These are phyloP conservation scores for Mycena albidolilacea DNA, from an alignment of 768 basidiomycete species.

Conservation along the genomic window DNA sequence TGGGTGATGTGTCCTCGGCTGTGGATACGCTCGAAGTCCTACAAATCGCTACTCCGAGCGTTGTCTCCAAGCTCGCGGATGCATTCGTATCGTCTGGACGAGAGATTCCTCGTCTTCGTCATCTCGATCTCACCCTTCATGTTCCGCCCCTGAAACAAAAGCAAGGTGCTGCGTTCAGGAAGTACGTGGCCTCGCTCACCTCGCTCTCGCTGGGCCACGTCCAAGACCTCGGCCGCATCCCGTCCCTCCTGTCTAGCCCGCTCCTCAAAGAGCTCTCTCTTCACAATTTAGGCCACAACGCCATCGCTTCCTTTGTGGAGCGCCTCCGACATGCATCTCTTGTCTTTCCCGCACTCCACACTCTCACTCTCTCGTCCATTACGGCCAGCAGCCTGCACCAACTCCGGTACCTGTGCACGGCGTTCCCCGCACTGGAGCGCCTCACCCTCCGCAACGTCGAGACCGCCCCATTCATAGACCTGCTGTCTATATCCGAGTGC, in stretches of 20 bases:
- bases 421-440: conserved; percentile 15
- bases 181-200: conserved; percentile 16
- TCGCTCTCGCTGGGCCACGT: conserved; percentile 14
- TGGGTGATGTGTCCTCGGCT: conserved; percentile 5
- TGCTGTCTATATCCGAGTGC: conserved; percentile 7
- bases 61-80: conserved; percentile 9
- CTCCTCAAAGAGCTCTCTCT: conserved; percentile 14
- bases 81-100: conserved; percentile 10
- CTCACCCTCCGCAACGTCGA: conserved; percentile 1
- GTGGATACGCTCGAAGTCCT: conserved; percentile 15
- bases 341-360: conserved; percentile 4
- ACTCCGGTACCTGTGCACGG: conserved; percentile 6
- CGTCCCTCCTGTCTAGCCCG: conserved; percentile 10
- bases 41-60: conserved; percentile 6
- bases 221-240: conserved; percentile 12
- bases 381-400: not conserved
- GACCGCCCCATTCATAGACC: not conserved
- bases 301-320: conserved; percentile 4
- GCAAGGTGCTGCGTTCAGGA: conserved; percentile 8
- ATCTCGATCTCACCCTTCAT: conserved; percentile 10
- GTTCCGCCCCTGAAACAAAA: conserved; percentile 1
- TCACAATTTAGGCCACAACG: not conserved
- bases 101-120: conserved; percentile 12
- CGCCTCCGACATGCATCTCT: conserved; percentile 8
- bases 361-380: conserved; percentile 6